Base-by-base conservation (phyloP, 768 basidiomycete species). In the Nidula microcarpa region DNA sequence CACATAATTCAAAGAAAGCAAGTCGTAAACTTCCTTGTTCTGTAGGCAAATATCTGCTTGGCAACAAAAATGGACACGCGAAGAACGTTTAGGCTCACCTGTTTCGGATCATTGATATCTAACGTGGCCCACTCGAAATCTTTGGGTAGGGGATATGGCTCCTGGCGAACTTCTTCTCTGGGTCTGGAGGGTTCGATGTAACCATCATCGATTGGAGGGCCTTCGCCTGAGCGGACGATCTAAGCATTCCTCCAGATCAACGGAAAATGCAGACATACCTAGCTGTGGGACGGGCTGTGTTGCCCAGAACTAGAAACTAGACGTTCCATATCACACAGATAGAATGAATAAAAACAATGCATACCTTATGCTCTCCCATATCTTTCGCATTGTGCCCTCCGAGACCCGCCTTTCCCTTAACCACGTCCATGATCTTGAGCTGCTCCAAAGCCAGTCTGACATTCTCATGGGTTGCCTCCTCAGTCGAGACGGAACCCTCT, bases 261-360 rank as follows among this genome's bases (percentile, higher is more conserved):
- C 18, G 47, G 39, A 35, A 41, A 39, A 18, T 6, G 23, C 9
- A 33, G 35, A 50, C 68, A 60, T 62, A 85, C 90, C 89, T 52
- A 84, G 70, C 63, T 94, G 92, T n/a, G 93, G 90, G 6, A 99
- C 97, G 3, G 97, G 97, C 68, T 99, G 97, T 5, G 96, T 98
- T 34, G 77, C 84, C 97, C 97, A 98, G 72, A 99, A 99, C 94
- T 93, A 61, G 18, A 54, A 9, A 52, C 39, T 59, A 18, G 33
- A 49, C 45, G 37, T 47, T 41, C 43, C 49, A 53, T 33, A 55
- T 45, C 18, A 47, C 18, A 47, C 8, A 45, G n/a, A 43, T 41
- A 48, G 18, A 53, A 50, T 5, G 10, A 49, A 50, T 47, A 37
- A 13, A 30, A 39, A 30, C 50, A 47, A 14, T 32, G 66, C 76